Conservation (phyloP, 257 asterid genomes). For the Hygrophila difformis region DNA sequence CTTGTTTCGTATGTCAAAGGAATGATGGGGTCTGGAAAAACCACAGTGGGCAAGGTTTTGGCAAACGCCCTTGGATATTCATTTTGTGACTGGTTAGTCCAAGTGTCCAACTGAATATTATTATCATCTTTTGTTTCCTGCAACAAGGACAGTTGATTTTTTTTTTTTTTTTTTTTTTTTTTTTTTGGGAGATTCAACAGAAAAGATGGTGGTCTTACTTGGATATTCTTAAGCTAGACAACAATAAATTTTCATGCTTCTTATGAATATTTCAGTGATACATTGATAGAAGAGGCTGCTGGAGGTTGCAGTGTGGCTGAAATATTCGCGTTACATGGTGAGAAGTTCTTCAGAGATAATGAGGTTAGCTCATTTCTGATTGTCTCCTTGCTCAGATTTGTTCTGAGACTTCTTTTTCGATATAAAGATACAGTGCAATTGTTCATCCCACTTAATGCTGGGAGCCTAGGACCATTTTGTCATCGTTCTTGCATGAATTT, state of each 20-base stretch:
- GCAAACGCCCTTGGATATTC: slow-evolving; percentile 75
- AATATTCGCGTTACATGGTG: slow-evolving; percentile 49
- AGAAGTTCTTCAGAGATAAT: slow-evolving; percentile 50
- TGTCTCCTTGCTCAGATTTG: too few relatives aligned
- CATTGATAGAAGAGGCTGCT: slow-evolving; percentile 47
- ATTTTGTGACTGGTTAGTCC: slow-evolving; percentile 75
- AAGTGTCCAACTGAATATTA: slow-evolving; percentile 8
- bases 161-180: too few relatives aligned
- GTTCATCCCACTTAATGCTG: too few relatives aligned
- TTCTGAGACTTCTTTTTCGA: too few relatives aligned
- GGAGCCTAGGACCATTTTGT: too few relatives aligned
- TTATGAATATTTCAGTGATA: slow-evolving; percentile 38
- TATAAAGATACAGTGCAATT: too few relatives aligned
- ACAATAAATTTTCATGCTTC: background rate
- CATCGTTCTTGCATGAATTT: too few relatives aligned
- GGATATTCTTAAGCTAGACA: too few relatives aligned
- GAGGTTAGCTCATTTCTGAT: slow-evolving; percentile 33
- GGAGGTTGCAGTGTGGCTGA: slow-evolving; percentile 53
- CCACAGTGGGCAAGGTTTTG: slow-evolving; percentile 82
- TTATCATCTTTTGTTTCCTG: background rate
- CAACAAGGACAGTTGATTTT: background rate
- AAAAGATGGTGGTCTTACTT: too few relatives aligned
- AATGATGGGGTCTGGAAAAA: slow-evolving; percentile 98
- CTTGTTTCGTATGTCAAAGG: slow-evolving; percentile 32
- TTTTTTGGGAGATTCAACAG: too few relatives aligned